These are phyloP conservation scores for Vitis hybrid DNA, from an alignment of 177 flowering plant species.

Conservation along the genomic window DNA sequence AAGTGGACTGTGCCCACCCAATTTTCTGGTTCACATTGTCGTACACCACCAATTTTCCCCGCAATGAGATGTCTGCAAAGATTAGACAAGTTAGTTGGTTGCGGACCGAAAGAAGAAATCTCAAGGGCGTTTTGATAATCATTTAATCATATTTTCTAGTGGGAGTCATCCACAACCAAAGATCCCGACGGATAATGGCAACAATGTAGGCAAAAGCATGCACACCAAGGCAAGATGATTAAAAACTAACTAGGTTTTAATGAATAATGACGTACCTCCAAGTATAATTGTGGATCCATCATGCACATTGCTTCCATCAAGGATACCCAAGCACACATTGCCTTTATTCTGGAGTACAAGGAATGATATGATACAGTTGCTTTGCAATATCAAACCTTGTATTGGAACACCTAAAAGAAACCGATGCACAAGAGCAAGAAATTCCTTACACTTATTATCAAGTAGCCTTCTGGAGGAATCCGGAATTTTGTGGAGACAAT, in stretches of 20 bases:
- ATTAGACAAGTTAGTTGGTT: background rate
- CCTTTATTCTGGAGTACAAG: slow-evolving; percentile 55
- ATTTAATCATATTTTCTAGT: too few species aligned
- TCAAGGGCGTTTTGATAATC: too few species aligned
- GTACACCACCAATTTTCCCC: slow-evolving; percentile 59
- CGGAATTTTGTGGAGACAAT: slow-evolving; percentile 35
- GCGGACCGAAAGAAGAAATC: too few species aligned
- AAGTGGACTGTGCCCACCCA: slow-evolving; percentile 67
- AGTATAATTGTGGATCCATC: slow-evolving; percentile 62
- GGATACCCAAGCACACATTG: slow-evolving; percentile 75
- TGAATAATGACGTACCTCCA: slow-evolving; percentile 51
- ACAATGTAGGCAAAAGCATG: background rate
- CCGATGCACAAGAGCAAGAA: background rate
- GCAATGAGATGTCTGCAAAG: slow-evolving; percentile 65
- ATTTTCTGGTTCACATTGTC: slow-evolving; percentile 65
- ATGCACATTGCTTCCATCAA: slow-evolving; percentile 69
- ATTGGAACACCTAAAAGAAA: background rate
- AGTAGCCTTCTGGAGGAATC: slow-evolving; percentile 73
- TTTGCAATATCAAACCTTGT: background rate
- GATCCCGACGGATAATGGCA: too few species aligned
- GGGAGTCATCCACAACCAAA: too few species aligned
- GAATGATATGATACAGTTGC: background rate
- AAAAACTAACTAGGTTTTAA: background rate
- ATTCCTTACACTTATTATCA: slow-evolving; percentile 54
- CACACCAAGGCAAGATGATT: background rate